Base-by-base conservation (phyloP, 306 rosid genomes). In the Pterocarpus santalinus region DNA sequence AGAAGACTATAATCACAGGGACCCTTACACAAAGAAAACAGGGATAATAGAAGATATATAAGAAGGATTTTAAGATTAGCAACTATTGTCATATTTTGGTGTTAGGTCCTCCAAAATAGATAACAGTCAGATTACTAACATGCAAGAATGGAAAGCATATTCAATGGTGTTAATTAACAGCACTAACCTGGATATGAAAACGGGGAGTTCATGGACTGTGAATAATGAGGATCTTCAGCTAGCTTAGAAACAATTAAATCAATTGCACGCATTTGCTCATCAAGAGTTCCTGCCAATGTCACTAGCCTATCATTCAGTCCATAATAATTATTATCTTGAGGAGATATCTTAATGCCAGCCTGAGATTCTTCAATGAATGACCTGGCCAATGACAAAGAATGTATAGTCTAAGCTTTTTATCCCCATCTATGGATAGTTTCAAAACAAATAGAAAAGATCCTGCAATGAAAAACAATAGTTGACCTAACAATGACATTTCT, bases 261-360 rank as follows among this genome's bases (percentile, higher is more conserved):
- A 87, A 92, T 83, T 15, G 97, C 99, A 43, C 90, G 90, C 94
- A 96, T 88, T 86, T 92, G 99, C 83, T 94, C 99, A 58, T 96
- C 99, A 44, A 96, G 87, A 79, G 90, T 87, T 90, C 99, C 99
- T 77, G 92, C 84, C 80, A 96, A 57, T 14, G 98, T 94, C 73
- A 96, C 99, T 64, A 96, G 92, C 91, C 99, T 90, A 86, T 96
- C 99, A 82, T 88, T 96, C 80, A 90, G 86, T 57, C 97, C 99
- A 82, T 82, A 91, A 81, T 90, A 96, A 86, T 89, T 94, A 87
- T 92, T 91, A 87, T 96, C 99, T 84, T 96, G 99, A 69, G 99
- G 99, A 46, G 99, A 96, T 90, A 96, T 96, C 87, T 96, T 96
- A 80, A 96, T 96, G 87, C 97, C 92, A 82, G 99, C 99, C 75